Evolutionary conservation across 169 alveolate species (phyloP).

Genomic region (Plasmodium yoelii): DNA sequence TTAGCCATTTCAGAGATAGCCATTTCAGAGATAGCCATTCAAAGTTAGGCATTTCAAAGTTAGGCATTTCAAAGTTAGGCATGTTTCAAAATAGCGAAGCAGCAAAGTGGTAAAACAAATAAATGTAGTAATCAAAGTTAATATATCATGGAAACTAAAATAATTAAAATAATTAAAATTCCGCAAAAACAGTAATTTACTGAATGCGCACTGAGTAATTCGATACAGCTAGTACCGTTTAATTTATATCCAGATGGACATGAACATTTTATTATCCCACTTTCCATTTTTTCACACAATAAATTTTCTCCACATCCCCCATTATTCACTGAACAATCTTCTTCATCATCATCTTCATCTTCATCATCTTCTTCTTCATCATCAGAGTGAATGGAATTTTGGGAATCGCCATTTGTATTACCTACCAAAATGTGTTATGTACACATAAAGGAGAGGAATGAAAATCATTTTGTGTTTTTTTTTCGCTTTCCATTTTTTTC

Average conservation of each 20-base stretch:
- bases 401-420: background rate
- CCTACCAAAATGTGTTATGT: no score
- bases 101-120: background rate
- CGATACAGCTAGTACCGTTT: constrained; percentile 22
- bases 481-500: background rate
- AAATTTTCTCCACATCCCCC: constrained; percentile 64
- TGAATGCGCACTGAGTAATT: constrained; percentile 17
- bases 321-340: constrained; percentile 18
- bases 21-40: no score
- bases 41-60: no score
- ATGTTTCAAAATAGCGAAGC: no score
- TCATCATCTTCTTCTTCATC: constrained; percentile 18
- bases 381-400: background rate
- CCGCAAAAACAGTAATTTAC: constrained; percentile 22
- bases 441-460: no score
- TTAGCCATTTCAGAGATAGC: no score
- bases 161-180: constrained; percentile 6
- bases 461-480: background rate
- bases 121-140: constrained; percentile 7
- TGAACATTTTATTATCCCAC: constrained; percentile 21
- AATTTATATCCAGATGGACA: constrained; percentile 60
- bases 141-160: constrained; percentile 17
- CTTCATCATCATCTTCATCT: constrained; percentile 15
- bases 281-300: constrained; percentile 43
- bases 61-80: no score